Evolutionary conservation across 139 green algal species (phyloP), one percentile per base, ranked within the genome.

Genomic region (Chara braunii): DNA sequence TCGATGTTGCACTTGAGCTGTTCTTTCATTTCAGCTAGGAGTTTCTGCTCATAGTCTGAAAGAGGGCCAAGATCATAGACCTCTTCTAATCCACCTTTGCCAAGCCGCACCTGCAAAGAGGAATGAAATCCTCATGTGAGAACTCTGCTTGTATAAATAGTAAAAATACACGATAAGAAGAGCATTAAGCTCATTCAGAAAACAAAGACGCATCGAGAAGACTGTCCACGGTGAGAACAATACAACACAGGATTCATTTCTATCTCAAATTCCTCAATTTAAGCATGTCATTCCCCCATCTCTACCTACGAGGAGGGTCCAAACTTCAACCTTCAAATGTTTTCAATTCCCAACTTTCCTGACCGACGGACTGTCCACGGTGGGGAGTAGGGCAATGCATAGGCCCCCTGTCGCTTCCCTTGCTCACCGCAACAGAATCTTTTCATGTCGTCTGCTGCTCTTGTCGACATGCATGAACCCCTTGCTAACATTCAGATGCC

Each of bases 31-130:
- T 6, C 30, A 35, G 86, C 85, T 2, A 97, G 74, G 14, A 72
- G 85, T 18, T 82, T 84, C 79, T 92, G 72, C 83, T 98, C 92
- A 51, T 94, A 95, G 31, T 86, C 82, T 43, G 78, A 88, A 24
- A 97, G 74, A 14, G 79, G 69, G 35, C 89, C 88, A 33, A 95
- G 78, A 26, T 78, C 84, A 60, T 88, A 81, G 40, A 97, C 80
- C 43, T 87, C 72, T 64, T 85, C 79, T 31, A 82, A 84, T 28
- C 83, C 83, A 51, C 36, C 37, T 5, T 54, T 44, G 24, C 75
- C 75, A 24, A 81, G 57, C 3, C 31, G 37, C 4, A 77, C 68
- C 68, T 76, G 65, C 56, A 51, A 14, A 8, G 9, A 52, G 37
- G 33, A 12, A 57, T 14, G 14, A 2, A 37, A 5, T 60, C 2